A percentile compares a stretch with the other conserved stretches of the same genome.
phyloP scores from a whole-genome alignment of 768 basidiomycete species.

The Hirschioporus abietinus region DNA sequence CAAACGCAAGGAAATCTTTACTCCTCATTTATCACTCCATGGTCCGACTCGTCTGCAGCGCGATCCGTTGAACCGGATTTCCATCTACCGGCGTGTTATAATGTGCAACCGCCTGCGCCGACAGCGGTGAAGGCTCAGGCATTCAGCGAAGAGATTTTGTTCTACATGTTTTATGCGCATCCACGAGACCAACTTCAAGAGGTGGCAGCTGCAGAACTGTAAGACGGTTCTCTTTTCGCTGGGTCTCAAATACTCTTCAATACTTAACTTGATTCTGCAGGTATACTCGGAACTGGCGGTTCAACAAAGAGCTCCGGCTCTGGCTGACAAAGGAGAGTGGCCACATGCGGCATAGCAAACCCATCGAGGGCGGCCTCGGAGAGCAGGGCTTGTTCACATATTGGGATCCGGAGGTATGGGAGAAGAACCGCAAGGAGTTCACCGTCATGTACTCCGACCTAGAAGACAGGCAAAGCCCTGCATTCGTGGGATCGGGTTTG shows the following conservation, averaged over 20 bases:
- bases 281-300: slow-evolving; percentile 93
- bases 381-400: slow-evolving; percentile 88
- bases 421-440: slow-evolving; percentile 74
- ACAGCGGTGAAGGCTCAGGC: slow-evolving; percentile 73
- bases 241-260: too few species aligned
- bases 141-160: slow-evolving; percentile 94
- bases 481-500: slow-evolving; percentile 34
- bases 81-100: slow-evolving; percentile 87
- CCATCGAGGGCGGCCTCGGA: slow-evolving; percentile 56
- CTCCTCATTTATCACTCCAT: slow-evolving; percentile 93
- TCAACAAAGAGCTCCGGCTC: slow-evolving; percentile 85
- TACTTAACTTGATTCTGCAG: slow-evolving; percentile 32
- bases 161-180: slow-evolving; percentile 97
- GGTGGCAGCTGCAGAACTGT: slow-evolving; percentile 93
- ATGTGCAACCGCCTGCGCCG: slow-evolving; percentile 82
- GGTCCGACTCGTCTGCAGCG: slow-evolving; percentile 86
- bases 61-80: slow-evolving; percentile 89
- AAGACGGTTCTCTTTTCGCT: slow-evolving; percentile 31
- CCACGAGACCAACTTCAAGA: slow-evolving; percentile 92
- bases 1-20: slow-evolving; percentile 76
- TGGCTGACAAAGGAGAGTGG: slow-evolving; percentile 88
- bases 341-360: slow-evolving; percentile 59
- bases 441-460: slow-evolving; percentile 68
- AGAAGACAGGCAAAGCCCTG: slow-evolving; percentile 66
- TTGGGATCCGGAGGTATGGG: slow-evolving; percentile 82